Percentiles rank a stretch among this genome's conserved stretches.
phyloP scores from a whole-genome alignment of 208 protist genomes.

The Wallacemonas sp. region DNA sequence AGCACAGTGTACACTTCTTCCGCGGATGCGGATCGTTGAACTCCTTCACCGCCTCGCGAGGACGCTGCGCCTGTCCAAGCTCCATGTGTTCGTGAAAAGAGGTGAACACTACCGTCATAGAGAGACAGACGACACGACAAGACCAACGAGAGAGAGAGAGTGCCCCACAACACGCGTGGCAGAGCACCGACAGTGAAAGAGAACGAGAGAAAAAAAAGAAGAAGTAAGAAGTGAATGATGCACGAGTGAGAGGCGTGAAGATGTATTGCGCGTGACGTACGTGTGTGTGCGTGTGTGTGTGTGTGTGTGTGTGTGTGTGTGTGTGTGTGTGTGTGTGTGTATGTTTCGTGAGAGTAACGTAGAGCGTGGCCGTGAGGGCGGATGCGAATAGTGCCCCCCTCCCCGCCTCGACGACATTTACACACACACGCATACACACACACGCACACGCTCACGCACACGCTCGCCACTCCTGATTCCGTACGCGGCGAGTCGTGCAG shows the following conservation, averaged over 20 bases:
- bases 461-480: too few relatives aligned
- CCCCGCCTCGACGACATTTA: too few relatives aligned
- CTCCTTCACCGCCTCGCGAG: constrained; percentile 33
- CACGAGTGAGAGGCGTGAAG: background rate
- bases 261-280: too few relatives aligned
- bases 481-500: too few relatives aligned
- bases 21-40: constrained; percentile 60
- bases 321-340: background rate
- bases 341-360: too few relatives aligned
- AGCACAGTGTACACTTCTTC: constrained; percentile 77
- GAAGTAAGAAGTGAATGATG: constrained; percentile 1
- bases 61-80: constrained; percentile 56
- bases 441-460: too few relatives aligned
- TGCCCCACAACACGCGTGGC: background rate
- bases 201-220: background rate
- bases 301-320: background rate
- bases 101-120: background rate
- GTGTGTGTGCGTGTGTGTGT: background rate
- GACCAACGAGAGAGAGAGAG: background rate
- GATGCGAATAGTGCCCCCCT: too few relatives aligned
- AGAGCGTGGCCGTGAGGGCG: too few relatives aligned
- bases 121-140: background rate
- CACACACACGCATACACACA: too few relatives aligned
- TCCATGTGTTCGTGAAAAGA: too few relatives aligned
- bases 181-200: background rate